Evolutionary conservation across 2,329 filamentous ascomycete genomes (phyloP).

Genomic region (Sclerotinia subarctica): DNA sequence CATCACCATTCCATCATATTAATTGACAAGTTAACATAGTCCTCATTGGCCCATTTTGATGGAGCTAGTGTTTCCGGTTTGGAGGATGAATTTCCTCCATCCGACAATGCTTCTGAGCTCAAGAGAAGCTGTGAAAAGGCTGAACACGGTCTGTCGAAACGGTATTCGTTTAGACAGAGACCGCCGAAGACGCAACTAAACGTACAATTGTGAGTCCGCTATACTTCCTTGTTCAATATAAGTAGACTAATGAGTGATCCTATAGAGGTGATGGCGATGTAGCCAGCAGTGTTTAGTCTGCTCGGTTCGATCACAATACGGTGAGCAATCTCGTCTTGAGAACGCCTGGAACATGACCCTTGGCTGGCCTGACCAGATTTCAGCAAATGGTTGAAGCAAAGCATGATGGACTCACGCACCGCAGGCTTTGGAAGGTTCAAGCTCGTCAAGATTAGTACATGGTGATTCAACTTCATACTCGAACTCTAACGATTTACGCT

Average conservation of each 20-base stretch:
- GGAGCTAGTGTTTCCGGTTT: slow-evolving; percentile 62
- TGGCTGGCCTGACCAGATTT: neutral
- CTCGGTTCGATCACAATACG: neutral
- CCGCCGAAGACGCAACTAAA: too few species aligned
- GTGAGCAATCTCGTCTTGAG: neutral
- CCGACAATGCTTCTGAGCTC: slow-evolving; percentile 84
- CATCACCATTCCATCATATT: neutral
- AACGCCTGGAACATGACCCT: neutral
- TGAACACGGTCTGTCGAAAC: slow-evolving; percentile 51
- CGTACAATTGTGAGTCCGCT: neutral
- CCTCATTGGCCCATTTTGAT: slow-evolving; percentile 39
- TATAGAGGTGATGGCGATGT: neutral
- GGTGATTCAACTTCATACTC: too few species aligned
- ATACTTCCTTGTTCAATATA: neutral
- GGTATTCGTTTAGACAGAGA: too few species aligned
- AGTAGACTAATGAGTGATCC: neutral
- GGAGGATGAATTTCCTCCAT: slow-evolving; percentile 71
- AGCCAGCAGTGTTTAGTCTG: neutral
- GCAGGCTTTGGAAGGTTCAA: too few species aligned
- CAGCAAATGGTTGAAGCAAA: neutral
- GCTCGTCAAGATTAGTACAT: too few species aligned
- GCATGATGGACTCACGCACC: too few species aligned
- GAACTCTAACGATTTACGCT: neutral
- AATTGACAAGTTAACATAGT: neutral
- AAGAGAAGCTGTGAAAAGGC: slow-evolving; percentile 85